Conservation (phyloP, 2,329 filamentous ascomycete species). For the Eurotiales sp. region DNA sequence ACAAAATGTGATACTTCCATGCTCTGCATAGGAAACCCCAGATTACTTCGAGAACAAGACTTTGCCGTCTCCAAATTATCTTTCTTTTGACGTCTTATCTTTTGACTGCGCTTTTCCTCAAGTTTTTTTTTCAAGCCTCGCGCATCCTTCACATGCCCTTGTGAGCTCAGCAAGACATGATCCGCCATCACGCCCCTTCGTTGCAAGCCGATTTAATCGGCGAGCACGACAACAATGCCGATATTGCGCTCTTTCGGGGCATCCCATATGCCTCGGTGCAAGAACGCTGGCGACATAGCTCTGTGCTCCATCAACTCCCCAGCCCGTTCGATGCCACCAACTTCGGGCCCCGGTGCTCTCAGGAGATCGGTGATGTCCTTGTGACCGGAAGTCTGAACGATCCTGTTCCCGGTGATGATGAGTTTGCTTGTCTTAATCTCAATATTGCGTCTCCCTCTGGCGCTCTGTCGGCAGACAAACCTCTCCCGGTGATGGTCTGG, state of each 20-base stretch:
- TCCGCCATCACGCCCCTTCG: background rate
- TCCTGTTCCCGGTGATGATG: background rate
- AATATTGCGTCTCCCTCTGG: constrained; percentile 36
- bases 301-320: background rate
- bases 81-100: too few species aligned
- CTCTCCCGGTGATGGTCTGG: constrained; percentile 61
- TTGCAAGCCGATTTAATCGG: background rate
- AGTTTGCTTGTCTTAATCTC: constrained; percentile 34
- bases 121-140: too few species aligned
- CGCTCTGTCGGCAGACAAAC: constrained; percentile 35
- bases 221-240: background rate
- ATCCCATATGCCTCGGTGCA: background rate
- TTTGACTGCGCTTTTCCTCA: too few species aligned
- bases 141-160: background rate
- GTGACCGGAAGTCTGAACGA: background rate
- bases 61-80: too few species aligned
- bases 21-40: too few species aligned
- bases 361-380: background rate
- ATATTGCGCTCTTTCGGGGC: background rate
- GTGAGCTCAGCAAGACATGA: background rate
- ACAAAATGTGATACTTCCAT: too few species aligned
- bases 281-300: background rate
- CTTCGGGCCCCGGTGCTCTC: background rate
- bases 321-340: background rate
- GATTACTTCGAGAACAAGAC: too few species aligned